phyloP scores from a whole-genome alignment of 371 early-diverging fungal species.

The Mucor mucedo region DNA sequence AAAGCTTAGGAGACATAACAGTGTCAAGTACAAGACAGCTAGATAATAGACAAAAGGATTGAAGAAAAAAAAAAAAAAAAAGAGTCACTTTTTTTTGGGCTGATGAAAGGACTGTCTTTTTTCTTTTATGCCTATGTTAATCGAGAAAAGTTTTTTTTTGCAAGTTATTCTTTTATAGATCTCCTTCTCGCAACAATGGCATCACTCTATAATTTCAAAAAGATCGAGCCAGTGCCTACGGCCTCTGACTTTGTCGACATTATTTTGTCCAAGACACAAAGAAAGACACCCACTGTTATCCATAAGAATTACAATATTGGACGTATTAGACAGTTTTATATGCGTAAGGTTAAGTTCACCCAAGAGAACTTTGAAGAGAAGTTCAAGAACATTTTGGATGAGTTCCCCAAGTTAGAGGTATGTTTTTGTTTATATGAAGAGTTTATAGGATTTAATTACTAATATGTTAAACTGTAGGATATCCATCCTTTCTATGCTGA shows the following conservation, averaged over 20 bases:
- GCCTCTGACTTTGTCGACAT: conserved; percentile 97
- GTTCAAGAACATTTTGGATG: conserved; percentile 90
- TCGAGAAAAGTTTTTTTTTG: conserved; percentile 10
- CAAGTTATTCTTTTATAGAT: conserved; percentile 1
- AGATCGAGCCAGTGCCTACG: conserved; percentile 96
- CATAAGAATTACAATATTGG: conserved; percentile 95
- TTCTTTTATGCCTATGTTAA: not conserved
- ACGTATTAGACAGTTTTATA: conserved; percentile 99
- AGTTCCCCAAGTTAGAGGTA: conserved; percentile 99
- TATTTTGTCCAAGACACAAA: conserved; percentile 98
- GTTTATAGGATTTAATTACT: not conserved
- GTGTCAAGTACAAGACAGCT: no score
- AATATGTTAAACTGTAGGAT: conserved; percentile 62
- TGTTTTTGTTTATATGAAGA: not conserved
- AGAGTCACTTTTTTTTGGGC: conserved; percentile 3
- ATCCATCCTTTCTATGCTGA: conserved; percentile 99
- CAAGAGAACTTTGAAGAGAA: conserved; percentile 98
- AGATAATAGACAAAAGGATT: no score
- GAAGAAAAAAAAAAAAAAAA: not conserved
- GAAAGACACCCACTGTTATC: conserved; percentile 99
- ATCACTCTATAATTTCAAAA: conserved; percentile 95
- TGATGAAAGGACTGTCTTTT: not conserved
- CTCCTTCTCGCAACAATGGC: conserved; percentile 8
- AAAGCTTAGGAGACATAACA: no score
- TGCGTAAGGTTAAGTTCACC: conserved; percentile 99